Evolutionary conservation across 306 rosid species (phyloP).

Genomic region (Oemleria cerasiformis): DNA sequence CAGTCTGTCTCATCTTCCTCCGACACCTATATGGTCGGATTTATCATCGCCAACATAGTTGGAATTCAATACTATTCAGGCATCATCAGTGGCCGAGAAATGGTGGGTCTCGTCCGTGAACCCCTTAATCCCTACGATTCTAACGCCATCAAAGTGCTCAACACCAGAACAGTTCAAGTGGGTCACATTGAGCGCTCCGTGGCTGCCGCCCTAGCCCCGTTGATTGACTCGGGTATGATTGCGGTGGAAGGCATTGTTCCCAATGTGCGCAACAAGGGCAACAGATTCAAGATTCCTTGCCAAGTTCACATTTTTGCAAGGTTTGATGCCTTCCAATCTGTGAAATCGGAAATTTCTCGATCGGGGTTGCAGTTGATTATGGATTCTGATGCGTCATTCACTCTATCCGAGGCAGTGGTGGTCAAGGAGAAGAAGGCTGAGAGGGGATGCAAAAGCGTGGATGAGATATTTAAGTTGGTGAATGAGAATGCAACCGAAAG

Average conservation of each 20-base stretch:
- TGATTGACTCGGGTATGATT: slow-evolving; percentile 46
- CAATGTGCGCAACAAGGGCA: slow-evolving; percentile 22
- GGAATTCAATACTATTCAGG: slow-evolving; percentile 53
- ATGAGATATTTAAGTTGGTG: slow-evolving; percentile 48
- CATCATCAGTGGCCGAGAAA: slow-evolving; percentile 55
- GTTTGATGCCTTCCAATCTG: slow-evolving; percentile 23
- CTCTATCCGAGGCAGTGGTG: slow-evolving; percentile 57
- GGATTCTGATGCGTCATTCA: slow-evolving; percentile 37
- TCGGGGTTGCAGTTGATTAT: slow-evolving; percentile 45
- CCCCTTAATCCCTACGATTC: slow-evolving; percentile 55
- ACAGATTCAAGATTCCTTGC: slow-evolving; percentile 42
- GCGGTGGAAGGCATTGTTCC: slow-evolving; percentile 62
- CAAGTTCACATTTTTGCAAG: slow-evolving; percentile 60
- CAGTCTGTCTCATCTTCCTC: slow-evolving; percentile 20
- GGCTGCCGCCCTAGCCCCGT: slow-evolving; percentile 53
- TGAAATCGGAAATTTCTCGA: slow-evolving; percentile 22
- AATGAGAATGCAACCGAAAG: slow-evolving; percentile 29
- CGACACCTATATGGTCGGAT: slow-evolving; percentile 51
- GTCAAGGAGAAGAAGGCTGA: slow-evolving; percentile 48
- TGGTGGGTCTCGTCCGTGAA: slow-evolving; percentile 72
- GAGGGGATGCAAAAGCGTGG: slow-evolving; percentile 25
- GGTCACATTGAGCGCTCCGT: slow-evolving; percentile 59
- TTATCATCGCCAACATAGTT: slow-evolving; percentile 58
- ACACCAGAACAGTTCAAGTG: slow-evolving; percentile 45
- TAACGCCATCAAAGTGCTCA: slow-evolving; percentile 65